phyloP scores from a whole-genome alignment of 1,284 basidiomycete species.

The Apiotrichum laibachii region DNA sequence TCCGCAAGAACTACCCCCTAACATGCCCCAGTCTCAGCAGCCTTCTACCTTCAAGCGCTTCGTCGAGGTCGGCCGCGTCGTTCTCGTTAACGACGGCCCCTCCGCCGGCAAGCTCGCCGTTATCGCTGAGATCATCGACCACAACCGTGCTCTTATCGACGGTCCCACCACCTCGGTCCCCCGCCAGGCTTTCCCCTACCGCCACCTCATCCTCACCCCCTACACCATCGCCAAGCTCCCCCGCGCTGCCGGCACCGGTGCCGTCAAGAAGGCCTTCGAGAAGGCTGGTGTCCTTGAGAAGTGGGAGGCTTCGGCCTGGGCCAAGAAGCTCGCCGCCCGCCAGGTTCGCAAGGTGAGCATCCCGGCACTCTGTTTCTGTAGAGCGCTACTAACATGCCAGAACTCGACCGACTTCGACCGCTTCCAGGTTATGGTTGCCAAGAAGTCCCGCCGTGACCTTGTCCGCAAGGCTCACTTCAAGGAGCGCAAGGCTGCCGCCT shows the following conservation, averaged over 20 bases:
- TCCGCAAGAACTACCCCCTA: not conserved
- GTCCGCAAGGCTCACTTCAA: constrained; percentile 53
- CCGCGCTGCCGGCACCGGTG: constrained; percentile 77
- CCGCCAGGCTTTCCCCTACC: constrained; percentile 88
- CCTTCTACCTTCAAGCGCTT: constrained; percentile 92
- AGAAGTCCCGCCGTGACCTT: constrained; percentile 56
- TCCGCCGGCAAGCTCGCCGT: constrained; percentile 86
- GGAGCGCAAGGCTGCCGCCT: constrained; percentile 53
- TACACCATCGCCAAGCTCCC: constrained; percentile 80
- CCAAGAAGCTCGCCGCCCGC: constrained; percentile 78
- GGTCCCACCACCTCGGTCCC: constrained; percentile 86
- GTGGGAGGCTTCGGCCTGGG: constrained; percentile 83
- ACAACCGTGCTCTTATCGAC: constrained; percentile 96
- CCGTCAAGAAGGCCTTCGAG: constrained; percentile 83
- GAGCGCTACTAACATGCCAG: constrained; percentile 20
- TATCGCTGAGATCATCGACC: constrained; percentile 97
- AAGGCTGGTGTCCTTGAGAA: constrained; percentile 56
- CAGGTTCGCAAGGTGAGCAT: constrained; percentile 64
- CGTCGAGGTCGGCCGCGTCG: constrained; percentile 98
- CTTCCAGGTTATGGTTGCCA: constrained; percentile 60
- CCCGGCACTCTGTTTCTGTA: no score
- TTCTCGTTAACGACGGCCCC: constrained; percentile 89
- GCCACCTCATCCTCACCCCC: constrained; percentile 87
- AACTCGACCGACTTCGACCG: constrained; percentile 85
- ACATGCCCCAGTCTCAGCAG: constrained; percentile 31